These are phyloP conservation scores for Lentinula guzmanii DNA, from an alignment of 768 basidiomycete species.

Conservation along the genomic window DNA sequence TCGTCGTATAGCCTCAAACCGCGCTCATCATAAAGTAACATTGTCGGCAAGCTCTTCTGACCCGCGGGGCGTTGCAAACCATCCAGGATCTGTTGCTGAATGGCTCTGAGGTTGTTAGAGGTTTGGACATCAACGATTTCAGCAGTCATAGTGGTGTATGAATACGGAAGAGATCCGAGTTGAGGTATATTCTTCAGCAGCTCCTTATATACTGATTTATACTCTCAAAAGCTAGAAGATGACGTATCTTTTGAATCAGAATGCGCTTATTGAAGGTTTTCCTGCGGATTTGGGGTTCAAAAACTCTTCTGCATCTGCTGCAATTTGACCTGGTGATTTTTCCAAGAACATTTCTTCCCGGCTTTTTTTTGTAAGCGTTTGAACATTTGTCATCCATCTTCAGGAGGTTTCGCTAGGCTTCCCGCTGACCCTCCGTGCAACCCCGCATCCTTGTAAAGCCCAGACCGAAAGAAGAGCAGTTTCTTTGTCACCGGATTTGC, in stretches of 20 bases:
- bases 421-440: neutral
- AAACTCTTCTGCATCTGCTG: neutral
- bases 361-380: neutral
- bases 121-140: constrained; percentile 49
- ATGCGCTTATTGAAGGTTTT: neutral
- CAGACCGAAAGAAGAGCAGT: neutral
- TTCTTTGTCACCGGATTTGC: neutral
- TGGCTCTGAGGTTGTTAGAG: constrained; percentile 26
- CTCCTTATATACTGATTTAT: neutral
- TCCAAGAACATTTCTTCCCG: neutral
- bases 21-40: constrained; percentile 80
- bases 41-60: constrained; percentile 66
- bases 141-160: constrained; percentile 26
- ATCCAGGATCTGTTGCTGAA: constrained; percentile 40
- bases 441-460: neutral
- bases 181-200: neutral
- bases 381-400: neutral
- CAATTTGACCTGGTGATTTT: neutral
- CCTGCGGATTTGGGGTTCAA: neutral
- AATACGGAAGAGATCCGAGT: neutral
- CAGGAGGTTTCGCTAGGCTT: neutral
- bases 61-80: constrained; percentile 52
- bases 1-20: constrained; percentile 85
- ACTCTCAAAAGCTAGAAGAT: neutral
- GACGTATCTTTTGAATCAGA: neutral